Conservation (phyloP, 2,329 filamentous ascomycete species). For the Akanthomyces muscarius region DNA sequence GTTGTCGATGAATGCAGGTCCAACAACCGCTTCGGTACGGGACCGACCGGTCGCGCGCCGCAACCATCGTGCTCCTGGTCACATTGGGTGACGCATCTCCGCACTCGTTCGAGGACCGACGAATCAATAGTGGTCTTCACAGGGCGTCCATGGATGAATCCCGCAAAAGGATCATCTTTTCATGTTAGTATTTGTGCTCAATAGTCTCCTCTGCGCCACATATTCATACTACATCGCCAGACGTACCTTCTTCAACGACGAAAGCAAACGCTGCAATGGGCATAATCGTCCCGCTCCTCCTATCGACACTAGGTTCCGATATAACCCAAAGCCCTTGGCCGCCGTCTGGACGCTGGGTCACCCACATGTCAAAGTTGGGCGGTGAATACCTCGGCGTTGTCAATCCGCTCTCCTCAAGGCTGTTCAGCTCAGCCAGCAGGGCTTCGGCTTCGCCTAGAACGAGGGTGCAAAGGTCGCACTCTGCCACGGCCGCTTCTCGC, state of each 20-base stretch:
- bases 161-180: not conserved
- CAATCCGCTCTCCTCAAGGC: not conserved
- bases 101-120: not conserved
- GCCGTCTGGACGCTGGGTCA: slow-evolving; percentile 1
- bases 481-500: not conserved
- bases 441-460: not conserved
- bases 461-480: slow-evolving; percentile 3
- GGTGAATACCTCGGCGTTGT: not conserved
- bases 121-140: not conserved
- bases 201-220: no score
- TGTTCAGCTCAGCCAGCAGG: not conserved
- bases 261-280: slow-evolving; percentile 7
- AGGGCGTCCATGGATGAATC: not conserved
- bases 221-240: no score
- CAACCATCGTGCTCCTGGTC: not conserved
- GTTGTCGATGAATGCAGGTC: not conserved
- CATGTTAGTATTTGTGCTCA: not conserved
- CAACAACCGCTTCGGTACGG: not conserved
- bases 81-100: not conserved
- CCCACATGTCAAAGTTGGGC: slow-evolving; percentile 12
- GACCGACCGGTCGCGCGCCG: not conserved
- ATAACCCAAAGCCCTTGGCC: slow-evolving; percentile 9
- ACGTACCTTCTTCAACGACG: slow-evolving; percentile 1
- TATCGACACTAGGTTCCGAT: not conserved
- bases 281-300: not conserved